Conservation (phyloP, 371 early-diverging fungal species). For the Syncephalastrum monosporum region DNA sequence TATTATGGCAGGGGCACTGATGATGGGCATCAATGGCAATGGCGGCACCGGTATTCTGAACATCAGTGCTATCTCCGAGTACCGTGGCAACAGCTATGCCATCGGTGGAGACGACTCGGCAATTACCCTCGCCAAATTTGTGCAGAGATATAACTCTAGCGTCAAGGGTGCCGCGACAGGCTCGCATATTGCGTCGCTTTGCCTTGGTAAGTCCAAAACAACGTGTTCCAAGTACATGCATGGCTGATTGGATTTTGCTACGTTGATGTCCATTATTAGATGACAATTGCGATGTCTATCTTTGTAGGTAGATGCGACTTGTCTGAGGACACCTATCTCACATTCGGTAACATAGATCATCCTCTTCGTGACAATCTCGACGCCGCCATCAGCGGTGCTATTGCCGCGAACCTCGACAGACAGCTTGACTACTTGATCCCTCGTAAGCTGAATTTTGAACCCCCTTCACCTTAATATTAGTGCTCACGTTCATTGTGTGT, state of each 20-base stretch:
- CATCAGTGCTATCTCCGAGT: constrained; percentile 26
- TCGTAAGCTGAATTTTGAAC: constrained; percentile 11
- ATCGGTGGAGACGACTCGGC: constrained; percentile 44
- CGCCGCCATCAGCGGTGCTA: constrained; percentile 43
- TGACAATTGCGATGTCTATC: too few species aligned
- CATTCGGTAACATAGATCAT: not conserved
- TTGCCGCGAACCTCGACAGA: constrained; percentile 28
- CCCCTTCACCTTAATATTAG: too few species aligned
- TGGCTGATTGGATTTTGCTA: too few species aligned
- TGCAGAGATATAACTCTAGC: constrained; percentile 33
- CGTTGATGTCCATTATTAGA: too few species aligned
- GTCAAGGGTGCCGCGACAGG: constrained; percentile 36
- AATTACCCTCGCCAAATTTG: constrained; percentile 34
- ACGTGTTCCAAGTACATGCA: too few species aligned
- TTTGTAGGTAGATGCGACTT: too few species aligned
- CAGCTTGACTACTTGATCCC: constrained; percentile 38
- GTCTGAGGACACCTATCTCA: too few species aligned
- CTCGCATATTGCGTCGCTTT: constrained; percentile 4
- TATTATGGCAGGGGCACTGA: constrained; percentile 35
- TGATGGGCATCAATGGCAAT: constrained; percentile 18
- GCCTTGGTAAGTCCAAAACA: not conserved
- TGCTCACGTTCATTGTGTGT: constrained; percentile 5
- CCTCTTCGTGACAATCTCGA: constrained; percentile 14
- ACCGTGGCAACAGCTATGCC: constrained; percentile 45
- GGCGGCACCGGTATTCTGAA: constrained; percentile 19